A percentile compares a stretch with the other conserved stretches of the same genome.
Evolutionary conservation across 2,329 filamentous ascomycete species (phyloP).

Genomic region (Pseudogymnoascus sp.): DNA sequence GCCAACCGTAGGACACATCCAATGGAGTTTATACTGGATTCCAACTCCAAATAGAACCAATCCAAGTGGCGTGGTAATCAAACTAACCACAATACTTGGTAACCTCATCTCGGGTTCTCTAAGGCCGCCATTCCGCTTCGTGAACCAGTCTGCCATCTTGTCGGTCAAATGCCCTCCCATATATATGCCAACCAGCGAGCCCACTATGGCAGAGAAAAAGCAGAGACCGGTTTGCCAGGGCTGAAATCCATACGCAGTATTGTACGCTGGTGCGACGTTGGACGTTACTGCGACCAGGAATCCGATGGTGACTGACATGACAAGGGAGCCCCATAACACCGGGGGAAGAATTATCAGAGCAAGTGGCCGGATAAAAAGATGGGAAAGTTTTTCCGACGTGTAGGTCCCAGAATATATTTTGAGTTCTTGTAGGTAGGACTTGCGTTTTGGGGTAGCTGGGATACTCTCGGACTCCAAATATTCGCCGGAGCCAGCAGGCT

Average conservation of each 20-base stretch:
- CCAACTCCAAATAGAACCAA: constrained; percentile 42
- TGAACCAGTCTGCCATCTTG: constrained; percentile 32
- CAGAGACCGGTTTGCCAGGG: constrained; percentile 29
- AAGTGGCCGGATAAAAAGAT: constrained; percentile 34
- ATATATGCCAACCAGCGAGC: constrained; percentile 17
- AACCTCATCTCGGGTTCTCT: constrained; percentile 56
- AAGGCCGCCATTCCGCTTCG: constrained; percentile 46
- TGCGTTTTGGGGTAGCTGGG: constrained; percentile 12
- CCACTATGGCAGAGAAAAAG: constrained; percentile 18
- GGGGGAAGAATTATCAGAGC: constrained; percentile 32
- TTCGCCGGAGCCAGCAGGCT: not conserved
- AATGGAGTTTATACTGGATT: constrained; percentile 40
- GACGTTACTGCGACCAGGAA: constrained; percentile 44
- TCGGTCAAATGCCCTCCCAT: constrained; percentile 17
- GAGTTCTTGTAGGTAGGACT: constrained; percentile 16
- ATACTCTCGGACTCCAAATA: constrained; percentile 22
- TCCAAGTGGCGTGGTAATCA: constrained; percentile 42
- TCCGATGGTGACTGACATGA: constrained; percentile 33
- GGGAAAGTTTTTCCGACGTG: constrained; percentile 30
- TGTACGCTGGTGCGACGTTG: constrained; percentile 42
- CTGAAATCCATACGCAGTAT: constrained; percentile 36
- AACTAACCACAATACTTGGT: constrained; percentile 43
- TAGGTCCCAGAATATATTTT: constrained; percentile 16
- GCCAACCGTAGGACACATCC: constrained; percentile 50
- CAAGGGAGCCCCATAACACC: constrained; percentile 25